Conservation (phyloP, 768 basidiomycete genomes). For the Agrocybe pediades region DNA sequence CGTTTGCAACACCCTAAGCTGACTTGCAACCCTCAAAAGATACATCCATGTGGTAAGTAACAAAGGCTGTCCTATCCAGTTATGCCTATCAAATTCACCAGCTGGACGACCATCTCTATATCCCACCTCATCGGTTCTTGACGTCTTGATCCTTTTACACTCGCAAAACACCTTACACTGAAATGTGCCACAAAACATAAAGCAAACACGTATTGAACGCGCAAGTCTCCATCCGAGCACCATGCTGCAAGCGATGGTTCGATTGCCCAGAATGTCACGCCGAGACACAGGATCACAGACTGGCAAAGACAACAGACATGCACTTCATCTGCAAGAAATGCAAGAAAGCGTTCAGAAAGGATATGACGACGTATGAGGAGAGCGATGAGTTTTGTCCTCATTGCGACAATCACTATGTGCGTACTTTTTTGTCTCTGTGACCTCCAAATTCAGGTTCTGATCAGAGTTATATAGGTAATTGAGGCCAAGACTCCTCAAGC, state of each 20-base stretch:
- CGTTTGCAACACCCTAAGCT: too few species aligned
- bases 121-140: neutral
- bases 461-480: slow-evolving; percentile 63
- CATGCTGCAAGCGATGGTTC: slow-evolving; percentile 97
- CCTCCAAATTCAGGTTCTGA: too few species aligned
- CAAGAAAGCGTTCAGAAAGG: slow-evolving; percentile 95
- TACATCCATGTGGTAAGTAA: slow-evolving; percentile 20
- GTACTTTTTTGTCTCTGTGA: slow-evolving; percentile 26
- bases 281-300: slow-evolving; percentile 72
- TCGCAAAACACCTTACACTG: slow-evolving; percentile 10
- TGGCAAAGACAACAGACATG: slow-evolving; percentile 77
- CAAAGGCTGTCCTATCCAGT: neutral
- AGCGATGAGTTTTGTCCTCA: slow-evolving; percentile 98
- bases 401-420: slow-evolving; percentile 97
- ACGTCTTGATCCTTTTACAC: neutral
- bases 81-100: slow-evolving; percentile 18
- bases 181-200: slow-evolving; percentile 22
- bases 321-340: slow-evolving; percentile 49
- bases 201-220: slow-evolving; percentile 98
- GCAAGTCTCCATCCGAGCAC: slow-evolving; percentile 93
- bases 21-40: neutral
- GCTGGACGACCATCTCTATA: slow-evolving; percentile 11
- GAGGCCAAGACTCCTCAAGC: slow-evolving; percentile 92
- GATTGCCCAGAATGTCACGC: slow-evolving; percentile 97
- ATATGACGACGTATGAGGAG: slow-evolving; percentile 90